Percentiles rank a stretch among this genome's conserved stretches.
Evolutionary conservation across 805 yeast genomes (phyloP).

Genomic region (Kurtzmaniella cleridarum): DNA sequence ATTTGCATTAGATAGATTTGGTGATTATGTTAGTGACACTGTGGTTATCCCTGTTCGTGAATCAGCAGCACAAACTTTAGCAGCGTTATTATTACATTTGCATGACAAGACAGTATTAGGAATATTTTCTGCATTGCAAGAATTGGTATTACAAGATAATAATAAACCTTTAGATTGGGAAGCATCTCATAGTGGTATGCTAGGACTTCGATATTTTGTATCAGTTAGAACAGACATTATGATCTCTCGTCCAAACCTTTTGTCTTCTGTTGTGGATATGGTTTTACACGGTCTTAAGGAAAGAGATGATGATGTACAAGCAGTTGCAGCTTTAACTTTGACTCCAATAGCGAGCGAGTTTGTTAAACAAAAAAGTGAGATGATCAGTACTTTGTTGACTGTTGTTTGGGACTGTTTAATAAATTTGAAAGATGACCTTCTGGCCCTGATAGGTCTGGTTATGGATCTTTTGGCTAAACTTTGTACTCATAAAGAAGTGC

Average conservation of each 20-base stretch:
- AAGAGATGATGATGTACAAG: slow-evolving; percentile 92
- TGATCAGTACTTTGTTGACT: slow-evolving; percentile 45
- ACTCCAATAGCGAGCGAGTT: slow-evolving; percentile 88
- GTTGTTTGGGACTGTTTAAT: slow-evolving; percentile 91
- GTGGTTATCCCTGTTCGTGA: slow-evolving; percentile 98
- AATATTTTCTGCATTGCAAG: slow-evolving; percentile 61
- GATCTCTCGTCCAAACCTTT: slow-evolving; percentile 47
- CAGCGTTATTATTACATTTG: slow-evolving; percentile 78
- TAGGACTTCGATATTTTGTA: slow-evolving; percentile 88
- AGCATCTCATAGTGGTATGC: slow-evolving; percentile 96
- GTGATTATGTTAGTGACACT: slow-evolving; percentile 94
- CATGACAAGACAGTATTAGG: slow-evolving; percentile 51
- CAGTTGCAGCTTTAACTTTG: slow-evolving; percentile 90
- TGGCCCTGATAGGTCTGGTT: slow-evolving; percentile 92
- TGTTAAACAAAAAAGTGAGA: slow-evolving; percentile 54
- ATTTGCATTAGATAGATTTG: slow-evolving; percentile 90
- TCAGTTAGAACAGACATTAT: slow-evolving; percentile 82
- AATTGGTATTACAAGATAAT: slow-evolving; percentile 61
- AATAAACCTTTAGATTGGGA: slow-evolving; percentile 74
- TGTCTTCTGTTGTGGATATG: slow-evolving; percentile 73
- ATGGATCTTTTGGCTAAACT: slow-evolving; percentile 89
- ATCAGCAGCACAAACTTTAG: slow-evolving; percentile 91
- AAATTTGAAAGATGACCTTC: slow-evolving; percentile 82
- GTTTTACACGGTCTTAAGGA: slow-evolving; percentile 78
- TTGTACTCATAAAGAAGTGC: slow-evolving; percentile 75